Evolutionary conservation across 2,329 filamentous ascomycete genomes (phyloP), one percentile per base, ranked within the genome.

Genomic region (Botryotinia globosa): DNA sequence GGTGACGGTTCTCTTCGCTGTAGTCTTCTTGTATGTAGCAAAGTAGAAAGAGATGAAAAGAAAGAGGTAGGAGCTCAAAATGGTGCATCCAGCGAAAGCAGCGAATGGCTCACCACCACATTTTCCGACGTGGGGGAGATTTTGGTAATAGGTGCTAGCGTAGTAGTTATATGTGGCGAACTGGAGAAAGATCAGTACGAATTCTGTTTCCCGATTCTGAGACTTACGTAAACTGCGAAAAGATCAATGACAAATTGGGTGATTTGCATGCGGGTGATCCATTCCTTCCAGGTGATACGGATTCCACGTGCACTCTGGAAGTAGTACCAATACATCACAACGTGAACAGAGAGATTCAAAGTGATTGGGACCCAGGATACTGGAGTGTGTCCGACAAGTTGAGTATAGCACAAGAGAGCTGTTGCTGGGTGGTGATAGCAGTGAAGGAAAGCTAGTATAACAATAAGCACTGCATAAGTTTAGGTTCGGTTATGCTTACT

Each of bases 271-370:
- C 94, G 93, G 78, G 95, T 98, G 82, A 98, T 97, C 92, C 95
- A 98, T 85, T 98, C 94, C 91, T 98, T 98, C 95, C 95, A 98
- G 94, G 94, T 97, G 85, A 98, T 96, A 80, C 91, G 91, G 83
- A 98, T 90, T 78, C 96, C 96, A 79, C 95, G 94, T 71, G 95
- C 94, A 81, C 93, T 95, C 88, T 98, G 95, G 91, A 98, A 98
- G 89, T 98, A 98, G 90, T 98, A 98, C 94, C 94, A 98, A 91
- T 98, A 98, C 95, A 98, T 98, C 82, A 98, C 92, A 73, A 98
- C 95, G 85, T 98, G 95, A 72, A 98, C 95, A 75, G 89, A 89
- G 81, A 98, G 85, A 88, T 98, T 98, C 79, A 98, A 89, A 71
- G 90, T 91, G 82, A 98, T 98, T 75, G 92, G 91, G 72, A 97